These are phyloP conservation scores for Antitrichia curtipendula DNA, from an alignment of 225 moss, liverwort and hornwort genomes.

Conservation along the genomic window DNA sequence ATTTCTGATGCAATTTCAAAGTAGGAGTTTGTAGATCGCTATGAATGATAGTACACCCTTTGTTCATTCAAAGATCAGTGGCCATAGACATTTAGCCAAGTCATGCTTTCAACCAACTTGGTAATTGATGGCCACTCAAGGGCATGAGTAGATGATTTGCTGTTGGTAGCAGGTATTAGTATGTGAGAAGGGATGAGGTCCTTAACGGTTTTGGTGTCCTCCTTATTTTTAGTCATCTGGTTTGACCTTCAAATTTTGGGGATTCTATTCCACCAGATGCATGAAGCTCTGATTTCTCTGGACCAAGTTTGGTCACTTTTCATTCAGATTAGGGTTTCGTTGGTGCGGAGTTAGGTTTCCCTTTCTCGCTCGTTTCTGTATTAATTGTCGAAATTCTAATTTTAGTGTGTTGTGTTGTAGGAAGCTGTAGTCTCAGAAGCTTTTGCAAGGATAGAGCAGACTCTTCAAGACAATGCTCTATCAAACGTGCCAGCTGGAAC, in stretches of 20 bases:
- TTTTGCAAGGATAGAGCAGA: conserved; percentile 24
- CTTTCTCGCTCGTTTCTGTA: not conserved
- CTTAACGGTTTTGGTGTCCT: not conserved
- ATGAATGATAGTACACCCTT: not conserved
- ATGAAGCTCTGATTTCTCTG: not conserved
- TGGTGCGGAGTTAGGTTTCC: not conserved
- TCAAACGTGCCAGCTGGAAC: conserved; percentile 3
- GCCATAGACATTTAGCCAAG: not conserved
- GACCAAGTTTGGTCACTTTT: not conserved
- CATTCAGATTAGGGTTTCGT: not conserved
- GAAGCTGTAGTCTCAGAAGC: conserved; percentile 23
- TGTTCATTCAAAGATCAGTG: not conserved
- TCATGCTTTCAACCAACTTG: not conserved
- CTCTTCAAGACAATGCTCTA: conserved; percentile 9
- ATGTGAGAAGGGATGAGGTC: not conserved
- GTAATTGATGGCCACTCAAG: not conserved
- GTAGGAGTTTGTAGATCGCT: not conserved
- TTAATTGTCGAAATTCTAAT: not conserved
- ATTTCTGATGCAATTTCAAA: not conserved
- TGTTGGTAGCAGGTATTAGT: not conserved
- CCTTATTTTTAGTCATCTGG: not conserved
- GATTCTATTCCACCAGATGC: not conserved
- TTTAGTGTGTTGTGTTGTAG: not conserved
- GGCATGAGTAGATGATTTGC: not conserved
- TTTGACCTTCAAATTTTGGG: not conserved